Evolutionary conservation across 164 flowering plant species (phyloP).

Genomic region (Magnolia changhungtana): DNA sequence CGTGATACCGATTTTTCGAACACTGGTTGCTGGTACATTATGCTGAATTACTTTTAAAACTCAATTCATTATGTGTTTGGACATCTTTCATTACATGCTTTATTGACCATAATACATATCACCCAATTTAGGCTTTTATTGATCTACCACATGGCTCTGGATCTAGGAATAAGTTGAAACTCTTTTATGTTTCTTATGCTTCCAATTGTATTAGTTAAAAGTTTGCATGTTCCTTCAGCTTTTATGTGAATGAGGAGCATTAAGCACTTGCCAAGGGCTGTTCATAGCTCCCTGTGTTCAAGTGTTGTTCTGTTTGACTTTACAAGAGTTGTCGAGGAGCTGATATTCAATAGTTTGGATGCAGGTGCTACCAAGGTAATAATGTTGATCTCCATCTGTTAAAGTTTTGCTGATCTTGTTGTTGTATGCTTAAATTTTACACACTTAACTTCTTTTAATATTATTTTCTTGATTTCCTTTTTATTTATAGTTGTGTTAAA

Average conservation of each 20-base stretch:
- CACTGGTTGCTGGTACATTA: too few relatives aligned
- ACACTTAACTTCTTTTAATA: background rate
- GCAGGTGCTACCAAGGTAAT: conserved; percentile 84
- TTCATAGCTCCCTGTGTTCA: conserved; percentile 68
- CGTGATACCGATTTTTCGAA: too few relatives aligned
- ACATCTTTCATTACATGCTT: too few relatives aligned
- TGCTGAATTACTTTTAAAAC: too few relatives aligned
- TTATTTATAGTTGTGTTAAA: background rate
- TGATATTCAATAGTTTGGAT: conserved; percentile 78
- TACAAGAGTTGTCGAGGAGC: conserved; percentile 85
- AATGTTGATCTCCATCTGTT: background rate
- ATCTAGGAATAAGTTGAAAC: background rate
- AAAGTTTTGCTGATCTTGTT: background rate
- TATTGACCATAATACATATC: too few relatives aligned
- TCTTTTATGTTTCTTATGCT: background rate
- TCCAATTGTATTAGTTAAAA: background rate
- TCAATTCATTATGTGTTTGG: too few relatives aligned
- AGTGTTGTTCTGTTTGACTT: conserved; percentile 62
- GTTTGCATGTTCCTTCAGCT: conserved; percentile 7
- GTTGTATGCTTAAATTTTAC: background rate
- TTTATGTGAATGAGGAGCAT: conserved; percentile 50
- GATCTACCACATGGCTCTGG: too few relatives aligned
- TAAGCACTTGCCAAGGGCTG: conserved; percentile 58
- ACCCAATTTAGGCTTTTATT: too few relatives aligned
- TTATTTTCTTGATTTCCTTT: background rate